Percentiles rank a stretch among this genome's conserved stretches.
These are phyloP conservation scores for Fraxinus velutina DNA, from an alignment of 305 asterid genomes.

Conservation along the genomic window DNA sequence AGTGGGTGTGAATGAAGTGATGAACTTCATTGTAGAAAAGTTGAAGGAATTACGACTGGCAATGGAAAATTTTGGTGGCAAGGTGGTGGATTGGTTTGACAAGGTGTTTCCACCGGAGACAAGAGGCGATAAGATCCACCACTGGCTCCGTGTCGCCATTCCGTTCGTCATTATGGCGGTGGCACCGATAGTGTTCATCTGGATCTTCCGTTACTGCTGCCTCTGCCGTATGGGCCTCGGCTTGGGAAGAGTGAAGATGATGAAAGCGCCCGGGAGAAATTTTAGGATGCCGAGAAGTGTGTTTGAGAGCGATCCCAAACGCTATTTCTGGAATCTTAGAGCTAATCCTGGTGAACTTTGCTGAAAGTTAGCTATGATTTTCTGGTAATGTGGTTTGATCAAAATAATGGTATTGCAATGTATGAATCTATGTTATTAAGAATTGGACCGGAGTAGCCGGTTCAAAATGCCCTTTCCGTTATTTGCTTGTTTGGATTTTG, in stretches of 20 bases:
- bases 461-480: background rate
- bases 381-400: background rate
- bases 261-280: slow-evolving; percentile 57
- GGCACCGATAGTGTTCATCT: no score
- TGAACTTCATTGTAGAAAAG: background rate
- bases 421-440: background rate
- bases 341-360: slow-evolving; percentile 32
- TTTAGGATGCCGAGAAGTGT: slow-evolving; percentile 23
- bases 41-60: no score
- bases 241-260: slow-evolving; percentile 29
- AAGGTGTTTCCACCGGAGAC: no score
- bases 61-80: no score
- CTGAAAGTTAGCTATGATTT: background rate
- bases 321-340: slow-evolving; percentile 40
- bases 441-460: background rate
- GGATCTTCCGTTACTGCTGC: no score
- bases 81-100: no score
- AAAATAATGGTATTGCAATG: background rate
- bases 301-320: slow-evolving; percentile 38
- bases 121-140: no score
- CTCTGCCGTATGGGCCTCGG: slow-evolving; percentile 17
- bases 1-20: slow-evolving; percentile 11
- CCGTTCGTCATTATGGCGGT: no score
- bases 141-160: no score
- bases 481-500: background rate